Evolutionary conservation across 2,329 filamentous ascomycete species (phyloP), one percentile per base, ranked within the genome.

Genomic region (Tolypocladium capitatum): DNA sequence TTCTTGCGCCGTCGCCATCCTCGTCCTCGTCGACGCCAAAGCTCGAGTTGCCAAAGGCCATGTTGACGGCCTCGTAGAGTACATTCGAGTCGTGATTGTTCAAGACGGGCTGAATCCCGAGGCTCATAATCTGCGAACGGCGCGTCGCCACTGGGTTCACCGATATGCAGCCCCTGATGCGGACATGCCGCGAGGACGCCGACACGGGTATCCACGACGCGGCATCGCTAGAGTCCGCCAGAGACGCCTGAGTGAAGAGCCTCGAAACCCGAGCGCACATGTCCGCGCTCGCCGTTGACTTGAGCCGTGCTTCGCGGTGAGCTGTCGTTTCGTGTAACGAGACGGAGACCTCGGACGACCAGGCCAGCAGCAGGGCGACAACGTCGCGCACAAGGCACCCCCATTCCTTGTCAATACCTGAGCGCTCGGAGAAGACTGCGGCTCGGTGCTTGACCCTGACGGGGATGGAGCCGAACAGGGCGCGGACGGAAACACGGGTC

Each of bases 391-490:
- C 75, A 16, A 94, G 65, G 1, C 64, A 64, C 28, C 80, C 75
- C 80, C 86, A 91, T 46, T 84, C 74, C 53, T 74, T 83, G 20
- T 75, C 63, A 43, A 81, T 69, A 24, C 69, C 59, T 11, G 71
- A 54, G 54, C 70, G 72, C 56, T 78, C 68, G 35, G 72, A 62
- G 53, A 70, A 66, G 3, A 80, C 55, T 0, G 77, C 56, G 0
- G 80, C 77, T 52, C 89, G 77, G 56, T 89, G 85, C 60, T 92
- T 94, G 27, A 94, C 83, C 14, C 91, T 81, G 13, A 96, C 91
- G 0, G 91, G 89, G 78, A 96, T 86, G 49, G 82, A 84, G 0
- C 90, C 89, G 64, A 96, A 97, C 1, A 96, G 69, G 61, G 95
- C 83, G 48, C 82, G 78, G 6, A 94, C 83, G 0, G 74, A 75